Percentiles rank a stretch among this genome's conserved stretches.
These are phyloP conservation scores for Cunninghamia lanceolata DNA, from an alignment of 75 land plant genomes.

Conservation along the genomic window DNA sequence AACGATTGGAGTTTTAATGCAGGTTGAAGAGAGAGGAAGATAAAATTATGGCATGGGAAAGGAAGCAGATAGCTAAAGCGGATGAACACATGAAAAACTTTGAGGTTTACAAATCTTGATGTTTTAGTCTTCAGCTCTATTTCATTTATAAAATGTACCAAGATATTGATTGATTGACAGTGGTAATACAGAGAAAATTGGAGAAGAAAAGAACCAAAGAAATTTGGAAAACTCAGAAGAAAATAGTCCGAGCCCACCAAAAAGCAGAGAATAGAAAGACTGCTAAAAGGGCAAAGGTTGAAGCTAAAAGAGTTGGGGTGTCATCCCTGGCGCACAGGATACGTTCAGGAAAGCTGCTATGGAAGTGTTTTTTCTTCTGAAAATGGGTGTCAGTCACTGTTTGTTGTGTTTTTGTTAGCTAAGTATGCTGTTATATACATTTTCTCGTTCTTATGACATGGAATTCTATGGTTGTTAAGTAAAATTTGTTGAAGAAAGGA, in stretches of 20 bases:
- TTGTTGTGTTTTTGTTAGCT: no score
- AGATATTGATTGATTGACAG: neutral
- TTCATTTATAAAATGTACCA: neutral
- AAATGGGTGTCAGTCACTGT: neutral
- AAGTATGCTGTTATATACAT: no score
- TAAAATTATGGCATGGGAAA: constrained; percentile 61
- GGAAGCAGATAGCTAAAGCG: constrained; percentile 55
- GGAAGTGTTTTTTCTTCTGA: constrained; percentile 49
- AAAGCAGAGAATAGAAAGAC: constrained; percentile 79
- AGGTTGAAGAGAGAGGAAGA: constrained; percentile 65
- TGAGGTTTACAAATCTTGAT: constrained; percentile 39
- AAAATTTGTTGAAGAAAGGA: no score
- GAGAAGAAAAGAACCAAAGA: constrained; percentile 68
- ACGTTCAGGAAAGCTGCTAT: constrained; percentile 51
- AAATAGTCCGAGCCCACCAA: constrained; percentile 65
- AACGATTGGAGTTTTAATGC: neutral
- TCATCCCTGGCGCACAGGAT: constrained; percentile 41
- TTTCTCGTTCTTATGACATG: no score
- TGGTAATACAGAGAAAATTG: constrained; percentile 51
- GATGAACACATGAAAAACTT: constrained; percentile 58
- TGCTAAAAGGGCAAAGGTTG: constrained; percentile 69
- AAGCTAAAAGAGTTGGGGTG: constrained; percentile 53
- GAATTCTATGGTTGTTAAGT: no score
- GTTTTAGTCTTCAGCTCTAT: neutral
- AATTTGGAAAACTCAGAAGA: constrained; percentile 74